Conservation (phyloP, 176 grass and related monocot species). For the Phoenix roebelenii region DNA sequence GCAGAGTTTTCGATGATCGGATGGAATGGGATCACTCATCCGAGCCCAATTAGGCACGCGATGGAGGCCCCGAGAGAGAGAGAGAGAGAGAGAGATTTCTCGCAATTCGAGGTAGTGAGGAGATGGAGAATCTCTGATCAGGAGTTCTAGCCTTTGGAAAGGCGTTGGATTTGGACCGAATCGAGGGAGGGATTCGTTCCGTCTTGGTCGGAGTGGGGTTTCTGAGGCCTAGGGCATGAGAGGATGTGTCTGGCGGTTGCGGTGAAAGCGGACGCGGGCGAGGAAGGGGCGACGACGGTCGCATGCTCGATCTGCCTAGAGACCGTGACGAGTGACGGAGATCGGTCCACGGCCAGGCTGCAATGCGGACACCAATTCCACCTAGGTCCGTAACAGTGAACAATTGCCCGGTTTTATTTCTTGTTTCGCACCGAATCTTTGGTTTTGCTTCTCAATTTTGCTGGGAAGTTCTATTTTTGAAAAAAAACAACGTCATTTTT, state of each 20-base stretch:
- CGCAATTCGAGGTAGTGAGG: slow-evolving; percentile 27
- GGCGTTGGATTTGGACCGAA: not conserved
- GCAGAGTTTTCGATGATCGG: too few species aligned
- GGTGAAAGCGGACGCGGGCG: slow-evolving; percentile 11
- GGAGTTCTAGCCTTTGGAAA: slow-evolving; percentile 13
- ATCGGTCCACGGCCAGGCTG: slow-evolving; percentile 73
- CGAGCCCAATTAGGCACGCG: too few species aligned
- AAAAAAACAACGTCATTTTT: too few species aligned
- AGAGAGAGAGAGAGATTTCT: slow-evolving; percentile 6
- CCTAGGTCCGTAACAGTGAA: slow-evolving; percentile 35
- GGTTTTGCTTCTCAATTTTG: too few species aligned
- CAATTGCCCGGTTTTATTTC: too few species aligned
- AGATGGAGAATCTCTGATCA: slow-evolving; percentile 14
- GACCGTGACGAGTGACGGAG: slow-evolving; percentile 32
- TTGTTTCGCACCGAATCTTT: too few species aligned
- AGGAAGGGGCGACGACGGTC: slow-evolving; percentile 30
- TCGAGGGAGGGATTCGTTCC: too few species aligned
- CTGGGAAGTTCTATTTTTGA: too few species aligned
- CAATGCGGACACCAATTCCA: slow-evolving; percentile 96
- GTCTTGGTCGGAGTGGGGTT: too few species aligned
- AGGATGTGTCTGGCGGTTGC: slow-evolving; percentile 6
- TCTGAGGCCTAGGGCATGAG: slow-evolving; percentile 12
- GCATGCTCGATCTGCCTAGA: slow-evolving; percentile 94
- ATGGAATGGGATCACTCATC: too few species aligned
- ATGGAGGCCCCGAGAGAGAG: too few species aligned